Base-by-base conservation (phyloP, 139 green algal genomes). In the Yamagishiella unicocca region DNA sequence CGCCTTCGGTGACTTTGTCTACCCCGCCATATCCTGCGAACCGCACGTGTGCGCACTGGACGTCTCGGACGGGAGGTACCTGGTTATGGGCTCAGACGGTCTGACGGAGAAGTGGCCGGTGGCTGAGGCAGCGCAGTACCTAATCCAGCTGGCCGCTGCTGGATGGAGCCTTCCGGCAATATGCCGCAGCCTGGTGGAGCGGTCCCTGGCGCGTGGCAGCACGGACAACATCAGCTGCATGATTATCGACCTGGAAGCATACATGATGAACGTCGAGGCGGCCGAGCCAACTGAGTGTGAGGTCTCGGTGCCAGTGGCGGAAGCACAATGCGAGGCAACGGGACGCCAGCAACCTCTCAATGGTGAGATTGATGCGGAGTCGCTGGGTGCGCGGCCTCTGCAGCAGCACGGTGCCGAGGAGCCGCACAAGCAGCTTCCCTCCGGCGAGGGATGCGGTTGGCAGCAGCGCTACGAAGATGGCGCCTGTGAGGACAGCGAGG, bases 211-310 rank as follows among this genome's bases (percentile, higher is more conserved):
- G 33, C 82, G 67, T 27, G 82, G 82, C 53, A 72, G 46, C 82
- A 87, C 82, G 0, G 82, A 87, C 82, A 87, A 87, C 67, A 80
- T 87, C 37, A 67, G 35, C 35, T 79, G 67, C 82, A 71, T 80
- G 46, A 54, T 87, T 33, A 50, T 87, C 25, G 82, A 87, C 45
- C 35, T 87, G 45, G 67, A 80, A 33, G 82, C 67, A 3, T 87
- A 80, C 37, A 55, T 81, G 67, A 17, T 33, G 79, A 54, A 71
- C 27, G 54, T 7, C 24, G 35, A 71, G 38, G 58, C 58, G 14
- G 38, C 37, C 25, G 55, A 9, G n/a, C 33, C 40, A 7, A 43
- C 58, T 5, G 61, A 71, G 62, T 4, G 4, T 22, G 17, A 19
- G 9, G 38, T 6, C 37, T 37, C 37, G 38, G 37, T 25, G 50